These are phyloP conservation scores for Syncephalastrum monosporum DNA, from an alignment of 371 early-diverging fungal genomes.

Conservation along the genomic window DNA sequence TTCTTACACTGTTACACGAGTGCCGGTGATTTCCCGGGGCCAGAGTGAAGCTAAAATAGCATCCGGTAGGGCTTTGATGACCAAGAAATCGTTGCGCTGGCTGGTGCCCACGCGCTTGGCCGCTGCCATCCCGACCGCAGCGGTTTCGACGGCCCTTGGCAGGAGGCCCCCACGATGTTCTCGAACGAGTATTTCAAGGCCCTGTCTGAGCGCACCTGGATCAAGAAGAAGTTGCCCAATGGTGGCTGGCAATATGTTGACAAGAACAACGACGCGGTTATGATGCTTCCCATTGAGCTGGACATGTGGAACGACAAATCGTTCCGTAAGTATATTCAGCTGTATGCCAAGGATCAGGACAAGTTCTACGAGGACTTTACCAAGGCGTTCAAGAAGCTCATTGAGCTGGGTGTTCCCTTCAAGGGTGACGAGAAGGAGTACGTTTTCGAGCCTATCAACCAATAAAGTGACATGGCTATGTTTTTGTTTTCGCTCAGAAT, in stretches of 20 bases:
- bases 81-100: constrained; percentile 91
- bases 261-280: constrained; percentile 58
- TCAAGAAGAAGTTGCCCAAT: constrained; percentile 68
- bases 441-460: constrained; percentile 48
- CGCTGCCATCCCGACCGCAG: constrained; percentile 89
- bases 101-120: constrained; percentile 96
- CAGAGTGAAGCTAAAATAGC: neutral
- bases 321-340: constrained; percentile 77
- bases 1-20: constrained; percentile 6
- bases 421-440: constrained; percentile 59
- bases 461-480: constrained; percentile 19
- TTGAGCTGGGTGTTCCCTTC: constrained; percentile 85
- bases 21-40: neutral
- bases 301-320: constrained; percentile 56
- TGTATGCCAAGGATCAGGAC: constrained; percentile 81
- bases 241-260: constrained; percentile 90
- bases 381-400: constrained; percentile 77
- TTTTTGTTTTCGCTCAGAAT: too few species aligned
- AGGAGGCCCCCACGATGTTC: constrained; percentile 83
- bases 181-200: constrained; percentile 86
- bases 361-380: constrained; percentile 87
- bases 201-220: constrained; percentile 80
- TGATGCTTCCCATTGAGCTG: constrained; percentile 52
- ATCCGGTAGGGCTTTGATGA: constrained; percentile 78
- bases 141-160: constrained; percentile 93